Evolutionary conservation across 306 rosid genomes (phyloP), one percentile per base, ranked within the genome.

Genomic region (Adenanthera pavonina): DNA sequence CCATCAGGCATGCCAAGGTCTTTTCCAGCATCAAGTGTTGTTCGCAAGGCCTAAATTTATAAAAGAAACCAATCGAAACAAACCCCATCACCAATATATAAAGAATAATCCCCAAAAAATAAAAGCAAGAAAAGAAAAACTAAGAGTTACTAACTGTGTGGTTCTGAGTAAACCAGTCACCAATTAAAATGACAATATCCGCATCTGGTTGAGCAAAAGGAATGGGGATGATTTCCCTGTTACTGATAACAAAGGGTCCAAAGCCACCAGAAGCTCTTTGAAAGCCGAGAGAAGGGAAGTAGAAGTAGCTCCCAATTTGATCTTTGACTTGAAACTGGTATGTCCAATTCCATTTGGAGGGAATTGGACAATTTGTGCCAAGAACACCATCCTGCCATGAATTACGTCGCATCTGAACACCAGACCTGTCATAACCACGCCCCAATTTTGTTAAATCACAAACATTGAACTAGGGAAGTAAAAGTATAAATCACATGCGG

Each of bases 181-280:
- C 97, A 40, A 95, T 88, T 72, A 90, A 80, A 56, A 95, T 75
- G 80, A 79, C 67, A 69, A 93, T 90, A 62, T 92, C 99, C 19
- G 88, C 93, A 67, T 91, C 91, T 52, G 97, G 99, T 82, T 84
- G 79, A 5, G 87, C 46, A 64, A 95, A 95, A 41, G 97, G 99
- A 82, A 93, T 82, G 2, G 87, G 44, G 8, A 95, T 89, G 2
- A 81, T 5, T 0, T 73, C 86, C 78, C 97, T 83, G 59, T 95
- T 95, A 62, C 84, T 92, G 62, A 91, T 62, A 67, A 90, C 83
- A 72, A 95, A 48, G 61, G 97, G 90, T 47, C 97, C 99, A 85
- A 90, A 93, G 13, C 99, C 99, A 72, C 99, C 97, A 36, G 97
- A 75, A 69, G 99, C 95, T 85, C 91, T 90, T 89, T 95, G 99